Base-by-base conservation (phyloP, 2,329 filamentous ascomycete species). In the Tolypocladium sp. region DNA sequence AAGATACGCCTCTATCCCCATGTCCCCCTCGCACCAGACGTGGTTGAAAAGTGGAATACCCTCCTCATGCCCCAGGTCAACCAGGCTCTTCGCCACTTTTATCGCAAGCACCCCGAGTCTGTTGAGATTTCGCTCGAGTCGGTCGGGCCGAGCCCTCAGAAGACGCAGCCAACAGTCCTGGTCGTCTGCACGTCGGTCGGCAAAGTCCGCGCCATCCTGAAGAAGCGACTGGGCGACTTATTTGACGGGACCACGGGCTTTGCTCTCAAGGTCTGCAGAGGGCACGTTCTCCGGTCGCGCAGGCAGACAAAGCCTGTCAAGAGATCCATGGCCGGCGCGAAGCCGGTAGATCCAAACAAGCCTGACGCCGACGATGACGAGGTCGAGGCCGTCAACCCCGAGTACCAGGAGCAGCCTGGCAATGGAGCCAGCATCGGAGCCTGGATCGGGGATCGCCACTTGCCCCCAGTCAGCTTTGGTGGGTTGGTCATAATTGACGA, bases 391-490 rank as follows among this genome's bases (percentile, higher is more conserved):
- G 80, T 79, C 40, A 96, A 95, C 67, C 85, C 86, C 1, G 86
- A 85, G 60, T 93, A 91, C 69, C 92, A 97, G 71, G 79, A 87
- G 65, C 82, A 83, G 27, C 93, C 93, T 1, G 74, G 84, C 0
- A 96, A 92, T 65, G 93, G 93, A 1, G 93, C 93, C 9, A 96
- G 92, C 51, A 97, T 97, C 60, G 93, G 93, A 8, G 92, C 92
- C 0, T 97, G 91, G 79, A 86, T 90, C 56, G 89, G 90, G 59
- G 85, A 92, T 63, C 86, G 90, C 52, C 93, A 97, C 69, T 78
- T 97, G 3, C 92, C 92, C 7, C 91, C 93, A 2, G 93, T 96
- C 3, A 95, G 91, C 38, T 92, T 96, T 65, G 93, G 93, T 15
- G 93, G 93, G 10, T 81, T 96, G 4, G 85, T 97, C 46, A 77